phyloP scores from a whole-genome alignment of 352 stramenopile genomes.

The Phytophthora citrophthora region DNA sequence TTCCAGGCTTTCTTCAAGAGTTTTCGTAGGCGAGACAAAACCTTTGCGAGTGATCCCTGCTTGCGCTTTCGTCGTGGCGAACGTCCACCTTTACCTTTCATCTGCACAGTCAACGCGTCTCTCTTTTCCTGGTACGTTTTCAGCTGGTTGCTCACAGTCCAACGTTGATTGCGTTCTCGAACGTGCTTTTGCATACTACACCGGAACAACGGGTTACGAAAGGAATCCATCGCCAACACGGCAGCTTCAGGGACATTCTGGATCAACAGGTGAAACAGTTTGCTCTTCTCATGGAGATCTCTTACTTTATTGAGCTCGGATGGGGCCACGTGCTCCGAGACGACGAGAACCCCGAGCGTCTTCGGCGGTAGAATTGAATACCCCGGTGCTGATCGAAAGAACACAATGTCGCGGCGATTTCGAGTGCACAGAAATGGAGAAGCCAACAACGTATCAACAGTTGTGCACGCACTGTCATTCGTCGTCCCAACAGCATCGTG shows the following conservation, averaged over 20 bases:
- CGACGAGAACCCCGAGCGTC: conserved; percentile 63
- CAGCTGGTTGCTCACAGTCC: conserved; percentile 60
- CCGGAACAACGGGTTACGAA: conserved; percentile 72
- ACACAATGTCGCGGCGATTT: conserved; percentile 73
- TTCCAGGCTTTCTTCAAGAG: conserved; percentile 61
- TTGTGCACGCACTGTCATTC: conserved; percentile 38
- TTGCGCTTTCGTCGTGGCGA: conserved; percentile 35
- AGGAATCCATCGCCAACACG: conserved; percentile 74
- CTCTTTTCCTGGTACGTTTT: conserved; percentile 49
- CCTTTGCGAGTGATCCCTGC: conserved; percentile 19
- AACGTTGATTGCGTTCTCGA: conserved; percentile 71
- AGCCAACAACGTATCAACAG: conserved; percentile 52
- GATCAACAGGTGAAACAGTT: conserved; percentile 81
- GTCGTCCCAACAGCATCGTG: conserved; percentile 22
- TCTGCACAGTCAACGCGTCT: conserved; percentile 54
- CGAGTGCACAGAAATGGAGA: conserved; percentile 60
- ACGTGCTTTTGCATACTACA: conserved; percentile 59
- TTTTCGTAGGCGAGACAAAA: conserved; percentile 43
- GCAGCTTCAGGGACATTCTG: conserved; percentile 65
- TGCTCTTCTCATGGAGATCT: conserved; percentile 64
- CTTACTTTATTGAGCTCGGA: conserved; percentile 57
- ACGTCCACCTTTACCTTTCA: conserved; percentile 49
- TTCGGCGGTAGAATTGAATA: conserved; percentile 67
- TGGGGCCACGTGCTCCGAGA: conserved; percentile 61
- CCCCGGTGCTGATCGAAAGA: conserved; percentile 69